Conservation (phyloP, 495 filamentous ascomycete genomes). For the Margaritispora aquatica region DNA sequence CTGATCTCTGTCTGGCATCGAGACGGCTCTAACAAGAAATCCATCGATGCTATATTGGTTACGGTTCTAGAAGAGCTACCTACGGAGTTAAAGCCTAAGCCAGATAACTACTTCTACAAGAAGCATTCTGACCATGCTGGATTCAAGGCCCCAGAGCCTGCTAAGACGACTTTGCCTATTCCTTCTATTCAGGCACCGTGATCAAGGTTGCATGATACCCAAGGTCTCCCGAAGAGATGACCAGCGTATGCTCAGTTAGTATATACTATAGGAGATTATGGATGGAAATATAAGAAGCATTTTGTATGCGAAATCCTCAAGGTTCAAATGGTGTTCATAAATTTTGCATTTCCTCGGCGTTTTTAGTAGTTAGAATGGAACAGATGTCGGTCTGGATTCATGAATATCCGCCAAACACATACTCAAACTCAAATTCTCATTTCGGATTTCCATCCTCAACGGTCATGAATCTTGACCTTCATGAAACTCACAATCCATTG, state of each 20-base stretch:
- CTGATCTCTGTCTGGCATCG: constrained; percentile 88
- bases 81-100: constrained; percentile 58
- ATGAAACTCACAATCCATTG: background rate
- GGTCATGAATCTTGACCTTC: background rate
- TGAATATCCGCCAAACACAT: too few species aligned
- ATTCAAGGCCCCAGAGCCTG: constrained; percentile 39
- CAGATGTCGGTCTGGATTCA: background rate
- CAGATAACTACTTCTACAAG: constrained; percentile 64
- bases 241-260: background rate
- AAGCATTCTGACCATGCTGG: constrained; percentile 51
- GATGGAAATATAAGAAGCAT: background rate
- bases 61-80: constrained; percentile 64
- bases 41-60: constrained; percentile 61
- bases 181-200: constrained; percentile 17
- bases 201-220: constrained; percentile 16
- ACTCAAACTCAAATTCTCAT: too few species aligned
- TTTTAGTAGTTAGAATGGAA: background rate
- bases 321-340: constrained; percentile 12
- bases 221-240: background rate
- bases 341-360: constrained; percentile 16
- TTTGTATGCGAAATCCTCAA: constrained; percentile 7
- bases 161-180: constrained; percentile 1
- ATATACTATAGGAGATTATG: background rate
- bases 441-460: background rate
- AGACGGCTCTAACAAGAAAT: constrained; percentile 63